Evolutionary conservation across 768 basidiomycete species (phyloP).

Genomic region (Gloeophyllum trabeum): DNA sequence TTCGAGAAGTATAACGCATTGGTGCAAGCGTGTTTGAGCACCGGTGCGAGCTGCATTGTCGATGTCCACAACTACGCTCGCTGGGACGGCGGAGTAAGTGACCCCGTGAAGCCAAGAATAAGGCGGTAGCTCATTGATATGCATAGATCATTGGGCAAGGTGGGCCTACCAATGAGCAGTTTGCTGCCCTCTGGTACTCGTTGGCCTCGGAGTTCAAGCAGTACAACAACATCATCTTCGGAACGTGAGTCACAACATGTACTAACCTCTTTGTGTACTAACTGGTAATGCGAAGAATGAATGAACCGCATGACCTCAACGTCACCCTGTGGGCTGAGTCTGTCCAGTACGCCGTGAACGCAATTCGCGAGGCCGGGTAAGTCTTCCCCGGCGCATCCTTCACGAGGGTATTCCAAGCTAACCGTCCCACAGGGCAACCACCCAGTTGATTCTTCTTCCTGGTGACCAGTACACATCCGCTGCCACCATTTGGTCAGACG

Average conservation of each 20-base stretch:
- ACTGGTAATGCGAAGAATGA: slow-evolving; percentile 22
- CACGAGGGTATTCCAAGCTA: slow-evolving; percentile 31
- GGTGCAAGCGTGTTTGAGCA: slow-evolving; percentile 34
- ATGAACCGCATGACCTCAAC: slow-evolving; percentile 35
- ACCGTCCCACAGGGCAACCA: slow-evolving; percentile 26
- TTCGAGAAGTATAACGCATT: slow-evolving; percentile 34
- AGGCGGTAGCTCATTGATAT: too few relatives aligned
- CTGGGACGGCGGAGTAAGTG: slow-evolving; percentile 30
- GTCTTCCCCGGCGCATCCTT: not conserved
- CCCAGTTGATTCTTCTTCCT: slow-evolving; percentile 31
- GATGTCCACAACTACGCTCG: slow-evolving; percentile 52
- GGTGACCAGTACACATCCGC: slow-evolving; percentile 30
- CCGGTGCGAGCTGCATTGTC: slow-evolving; percentile 35
- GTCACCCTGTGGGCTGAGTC: slow-evolving; percentile 21
- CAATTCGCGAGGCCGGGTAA: slow-evolving; percentile 24
- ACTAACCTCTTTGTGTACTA: slow-evolving; percentile 14
- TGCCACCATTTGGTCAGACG: slow-evolving; percentile 25
- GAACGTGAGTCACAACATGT: slow-evolving; percentile 14
- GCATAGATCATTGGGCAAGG: slow-evolving; percentile 27
- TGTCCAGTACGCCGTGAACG: slow-evolving; percentile 21
- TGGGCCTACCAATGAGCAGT: slow-evolving; percentile 29
- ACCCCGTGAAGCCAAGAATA: not conserved
- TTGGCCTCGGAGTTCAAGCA: slow-evolving; percentile 25
- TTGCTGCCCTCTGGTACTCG: slow-evolving; percentile 27
- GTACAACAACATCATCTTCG: slow-evolving; percentile 22